Percentiles rank a stretch among this genome's conserved stretches.
Conservation (phyloP, 305 asterid species). For the Caryopteris hybrid region DNA sequence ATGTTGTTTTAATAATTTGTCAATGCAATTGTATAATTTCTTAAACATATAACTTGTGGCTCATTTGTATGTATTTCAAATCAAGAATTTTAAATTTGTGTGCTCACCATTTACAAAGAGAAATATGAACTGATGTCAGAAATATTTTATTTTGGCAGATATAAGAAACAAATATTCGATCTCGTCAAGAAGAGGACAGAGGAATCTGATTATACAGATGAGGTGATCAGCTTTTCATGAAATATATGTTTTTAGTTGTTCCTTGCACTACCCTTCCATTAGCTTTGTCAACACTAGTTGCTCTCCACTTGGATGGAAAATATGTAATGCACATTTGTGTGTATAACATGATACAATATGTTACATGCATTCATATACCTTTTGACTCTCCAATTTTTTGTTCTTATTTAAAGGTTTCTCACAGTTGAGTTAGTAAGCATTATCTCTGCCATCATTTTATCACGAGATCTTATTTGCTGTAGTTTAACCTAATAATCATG, state of each 20-base stretch:
- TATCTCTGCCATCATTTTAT: not conserved
- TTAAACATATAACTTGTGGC: constrained; percentile 7
- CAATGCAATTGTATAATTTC: not conserved
- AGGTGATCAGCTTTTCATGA: constrained; percentile 34
- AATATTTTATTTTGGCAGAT: constrained; percentile 33
- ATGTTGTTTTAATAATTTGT: not conserved
- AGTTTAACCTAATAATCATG: constrained; percentile 1
- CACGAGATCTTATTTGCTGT: constrained; percentile 8
- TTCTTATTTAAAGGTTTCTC: constrained; percentile 6
- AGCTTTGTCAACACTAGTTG: not conserved
- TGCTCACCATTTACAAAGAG: not conserved
- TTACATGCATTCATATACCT: not conserved
- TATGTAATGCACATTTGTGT: constrained; percentile 8
- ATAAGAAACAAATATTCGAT: constrained; percentile 71
- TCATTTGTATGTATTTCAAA: not conserved
- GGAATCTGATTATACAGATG: constrained; percentile 46
- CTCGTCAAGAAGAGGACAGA: constrained; percentile 74
- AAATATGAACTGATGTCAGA: not conserved
- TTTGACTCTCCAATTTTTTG: not conserved
- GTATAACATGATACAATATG: constrained; percentile 3
- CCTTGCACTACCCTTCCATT: not conserved
- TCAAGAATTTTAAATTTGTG: not conserved
- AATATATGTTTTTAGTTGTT: not conserved
- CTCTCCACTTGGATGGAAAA: constrained; percentile 4
- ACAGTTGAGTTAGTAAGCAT: not conserved